Conservation (phyloP, 148 eudicot genomes). For the Silene latifolia region DNA sequence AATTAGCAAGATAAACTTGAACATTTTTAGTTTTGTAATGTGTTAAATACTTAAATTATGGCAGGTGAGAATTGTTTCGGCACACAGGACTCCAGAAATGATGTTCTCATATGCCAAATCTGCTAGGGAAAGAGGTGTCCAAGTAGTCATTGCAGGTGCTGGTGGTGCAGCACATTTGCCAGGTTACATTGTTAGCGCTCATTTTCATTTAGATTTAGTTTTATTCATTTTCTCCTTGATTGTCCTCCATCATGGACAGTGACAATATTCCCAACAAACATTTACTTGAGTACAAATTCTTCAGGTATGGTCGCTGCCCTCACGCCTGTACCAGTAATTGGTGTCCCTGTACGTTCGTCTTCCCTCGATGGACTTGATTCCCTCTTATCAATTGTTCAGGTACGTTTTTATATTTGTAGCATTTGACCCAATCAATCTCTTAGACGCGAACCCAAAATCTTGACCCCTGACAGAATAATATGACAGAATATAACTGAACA, state of each 20-base stretch:
- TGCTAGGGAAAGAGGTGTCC: conserved; percentile 73
- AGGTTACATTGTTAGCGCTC: conserved; percentile 39
- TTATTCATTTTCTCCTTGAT: not conserved
- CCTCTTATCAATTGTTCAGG: conserved; percentile 94
- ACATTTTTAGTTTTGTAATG: not conserved
- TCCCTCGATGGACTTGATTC: conserved; percentile 90
- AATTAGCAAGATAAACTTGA: too few species aligned
- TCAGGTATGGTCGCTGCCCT: conserved; percentile 97
- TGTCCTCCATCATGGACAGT: not conserved
- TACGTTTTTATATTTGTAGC: conserved; percentile 15
- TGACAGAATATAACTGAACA: too few species aligned
- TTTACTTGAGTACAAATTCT: conserved; percentile 7
- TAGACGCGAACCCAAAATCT: too few species aligned
- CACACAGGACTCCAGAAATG: conserved; percentile 76
- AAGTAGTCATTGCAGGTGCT: conserved; percentile 94
- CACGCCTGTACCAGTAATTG: conserved; percentile 91
- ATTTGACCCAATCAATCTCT: too few species aligned
- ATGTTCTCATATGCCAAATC: conserved; percentile 68
- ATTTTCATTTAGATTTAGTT: not conserved
- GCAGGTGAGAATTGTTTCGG: conserved; percentile 80
- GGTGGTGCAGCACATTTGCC: conserved; percentile 99
- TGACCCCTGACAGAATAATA: too few species aligned
- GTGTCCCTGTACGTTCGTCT: conserved; percentile 88
- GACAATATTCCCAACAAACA: not conserved
- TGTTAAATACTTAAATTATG: conserved; percentile 13